A percentile compares a stretch with the other conserved stretches of the same genome.
Evolutionary conservation across 73 alveolate species (phyloP).

Genomic region (Chromera velia): DNA sequence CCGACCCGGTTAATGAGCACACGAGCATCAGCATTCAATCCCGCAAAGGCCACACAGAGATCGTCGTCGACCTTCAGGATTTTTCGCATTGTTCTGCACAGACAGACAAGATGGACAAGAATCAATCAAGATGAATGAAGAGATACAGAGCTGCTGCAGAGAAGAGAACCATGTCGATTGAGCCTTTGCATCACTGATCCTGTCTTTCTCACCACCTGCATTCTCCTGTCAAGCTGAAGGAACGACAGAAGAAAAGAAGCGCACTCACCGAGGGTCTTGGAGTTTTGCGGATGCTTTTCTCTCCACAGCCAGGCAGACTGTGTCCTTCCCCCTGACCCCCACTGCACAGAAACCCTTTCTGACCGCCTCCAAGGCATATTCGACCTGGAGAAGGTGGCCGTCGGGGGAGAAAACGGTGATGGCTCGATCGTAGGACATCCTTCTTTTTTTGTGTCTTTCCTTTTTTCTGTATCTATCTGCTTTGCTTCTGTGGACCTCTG

Average conservation of each 20-base stretch:
- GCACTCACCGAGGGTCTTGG: constrained; percentile 64
- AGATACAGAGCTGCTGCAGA: too few relatives aligned
- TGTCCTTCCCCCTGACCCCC: constrained; percentile 65
- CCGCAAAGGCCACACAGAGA: constrained; percentile 68
- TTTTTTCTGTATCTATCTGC: too few relatives aligned
- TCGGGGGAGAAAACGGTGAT: constrained; percentile 88
- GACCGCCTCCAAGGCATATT: constrained; percentile 87
- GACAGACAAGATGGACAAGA: too few relatives aligned
- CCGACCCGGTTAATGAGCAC: constrained; percentile 56
- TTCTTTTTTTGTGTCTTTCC: too few relatives aligned
- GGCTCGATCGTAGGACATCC: constrained; percentile 81
- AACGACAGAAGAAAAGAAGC: too few relatives aligned
- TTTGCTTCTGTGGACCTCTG: too few relatives aligned
- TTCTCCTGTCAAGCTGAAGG: too few relatives aligned
- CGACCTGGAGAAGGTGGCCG: constrained; percentile 83
- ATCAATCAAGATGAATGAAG: too few relatives aligned
- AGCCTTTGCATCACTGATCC: too few relatives aligned
- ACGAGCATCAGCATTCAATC: constrained; percentile 78
- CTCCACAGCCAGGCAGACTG: constrained; percentile 71
- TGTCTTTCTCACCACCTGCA: too few relatives aligned
- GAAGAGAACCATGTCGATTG: too few relatives aligned
- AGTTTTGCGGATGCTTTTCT: constrained; percentile 69
- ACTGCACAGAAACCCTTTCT: constrained; percentile 74
- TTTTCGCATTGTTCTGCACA: constrained; percentile 59
- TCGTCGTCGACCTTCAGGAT: constrained; percentile 69